A percentile compares a stretch with the other conserved stretches of the same genome.
phyloP scores from a whole-genome alignment of 1,139 yeast genomes.

The Scheffersomyces titani region DNA sequence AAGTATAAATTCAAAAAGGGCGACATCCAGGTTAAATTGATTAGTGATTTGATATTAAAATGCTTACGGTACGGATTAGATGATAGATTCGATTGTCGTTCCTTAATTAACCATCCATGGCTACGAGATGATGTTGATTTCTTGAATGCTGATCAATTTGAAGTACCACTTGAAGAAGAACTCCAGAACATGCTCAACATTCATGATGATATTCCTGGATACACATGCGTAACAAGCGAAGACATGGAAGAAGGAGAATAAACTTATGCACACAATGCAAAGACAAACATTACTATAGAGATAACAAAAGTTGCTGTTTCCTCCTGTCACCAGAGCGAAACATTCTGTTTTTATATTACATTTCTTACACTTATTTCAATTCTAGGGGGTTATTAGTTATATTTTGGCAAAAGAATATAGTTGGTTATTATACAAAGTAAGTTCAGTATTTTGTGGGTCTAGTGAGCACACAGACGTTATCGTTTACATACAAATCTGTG shows the following conservation, averaged over 20 bases:
- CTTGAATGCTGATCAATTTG: conserved; percentile 41
- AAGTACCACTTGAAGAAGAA: conserved; percentile 4
- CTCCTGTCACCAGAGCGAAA: not conserved
- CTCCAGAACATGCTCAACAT: conserved; percentile 9
- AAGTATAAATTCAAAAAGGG: conserved; percentile 59
- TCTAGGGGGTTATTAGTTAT: not conserved
- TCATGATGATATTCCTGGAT: conserved; percentile 29
- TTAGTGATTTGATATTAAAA: conserved; percentile 50
- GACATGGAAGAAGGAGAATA: conserved; percentile 10
- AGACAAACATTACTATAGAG: not conserved
- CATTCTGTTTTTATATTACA: not conserved
- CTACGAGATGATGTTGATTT: conserved; percentile 62
- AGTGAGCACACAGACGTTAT: conserved; percentile 11
- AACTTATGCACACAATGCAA: not conserved
- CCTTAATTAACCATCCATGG: conserved; percentile 70
- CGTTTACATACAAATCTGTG: conserved; percentile 7
- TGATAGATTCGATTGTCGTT: conserved; percentile 28
- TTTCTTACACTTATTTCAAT: not conserved
- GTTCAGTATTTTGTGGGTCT: not conserved
- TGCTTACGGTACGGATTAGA: conserved; percentile 79
- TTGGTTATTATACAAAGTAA: not conserved
- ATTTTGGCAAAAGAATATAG: not conserved
- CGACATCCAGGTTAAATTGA: conserved; percentile 19
- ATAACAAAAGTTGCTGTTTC: not conserved
- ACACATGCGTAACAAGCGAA: conserved; percentile 21